Evolutionary conservation across 805 yeast species (phyloP), one percentile per base, ranked within the genome.

Genomic region (Babjeviella inositovora): DNA sequence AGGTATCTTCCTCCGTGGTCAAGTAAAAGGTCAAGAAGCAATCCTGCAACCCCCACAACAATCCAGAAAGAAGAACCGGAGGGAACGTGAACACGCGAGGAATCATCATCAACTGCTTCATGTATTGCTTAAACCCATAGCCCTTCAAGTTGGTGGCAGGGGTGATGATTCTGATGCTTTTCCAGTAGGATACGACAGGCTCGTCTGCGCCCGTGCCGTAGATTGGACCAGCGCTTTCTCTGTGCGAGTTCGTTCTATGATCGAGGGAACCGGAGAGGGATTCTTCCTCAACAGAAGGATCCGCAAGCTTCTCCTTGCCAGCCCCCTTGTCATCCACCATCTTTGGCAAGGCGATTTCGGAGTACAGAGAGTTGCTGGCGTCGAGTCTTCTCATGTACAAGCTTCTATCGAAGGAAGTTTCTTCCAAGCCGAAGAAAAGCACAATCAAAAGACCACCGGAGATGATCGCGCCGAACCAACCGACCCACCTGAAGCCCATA

Each of bases 41-140:
- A 39, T 74, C 82, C 42, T 76, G 87, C 28, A 70, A 54, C 21
- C 87, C 87, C 87, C 87, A 77, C 32, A 75, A 66, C n/a, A 71
- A 29, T 23, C 81, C 80, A 2, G 77, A 67, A 13, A 67, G 48
- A 35, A 72, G 47, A 8, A 69, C 72, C 2, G 79, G 75, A 3
- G 80, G 80, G 38, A 68, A 69, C 32, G 54, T 50, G 32, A 70
- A 67, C 39, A 70, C 38, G 6, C 24, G 24, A 12, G 44, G 16
- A 21, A 41, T 47, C 22, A 36, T 27, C 7, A 32, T 13, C 7
- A 62, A 37, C 15, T 58, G 36, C 28, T 33, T 38, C 19, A 53
- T 28, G 32, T 62, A 62, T 31, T 57, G 62, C 29, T 44, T 51
- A 31, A 54, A 32, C 1, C 60, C 61, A 7, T 36, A 34, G 3